Evolutionary conservation across 2,329 filamentous ascomycete genomes (phyloP), one percentile per base, ranked within the genome.

Genomic region (Trichoderma citrinoviride): DNA sequence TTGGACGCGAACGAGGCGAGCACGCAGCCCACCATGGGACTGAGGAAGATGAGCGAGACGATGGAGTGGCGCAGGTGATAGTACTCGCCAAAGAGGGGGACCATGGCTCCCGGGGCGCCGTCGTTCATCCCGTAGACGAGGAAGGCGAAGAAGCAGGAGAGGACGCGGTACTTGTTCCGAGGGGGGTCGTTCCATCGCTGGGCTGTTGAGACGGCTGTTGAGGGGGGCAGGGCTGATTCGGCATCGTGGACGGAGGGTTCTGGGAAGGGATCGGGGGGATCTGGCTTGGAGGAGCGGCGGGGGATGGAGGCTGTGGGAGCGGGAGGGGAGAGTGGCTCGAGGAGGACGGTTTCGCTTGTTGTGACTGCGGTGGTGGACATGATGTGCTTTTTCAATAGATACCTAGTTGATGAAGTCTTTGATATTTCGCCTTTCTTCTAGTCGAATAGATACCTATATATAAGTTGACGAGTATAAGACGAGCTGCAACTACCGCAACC

Each of bases 31-130:
- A 77, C 58, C 2, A 80, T 78, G 0, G 73, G 73, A 1, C 75
- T 74, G 3, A 82, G 73, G 65, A 83, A 83, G 19, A 82, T 72
- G 7, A 79, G 71, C 1, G 80, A 82, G 0, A 81, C 79, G 19
- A 75, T 73, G 1, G 78, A 69, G 52, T 83, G 80, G 5, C 72
- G 74, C 3, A 83, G 73, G 25, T 67, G 33, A 67, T 82, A 83
- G 62, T 80, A 72, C 12, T 43, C 61, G 56, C 68, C 69, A 19
- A 74, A 66, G 65, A 72, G 63, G 5, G 67, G 65, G 14, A 65
- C 57, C 64, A 65, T 65, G 43, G 64, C 64, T 12, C 64, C 64
- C 0, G 52, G 49, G 0, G 64, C 49, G 43, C 64, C 64, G 17
- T 65, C 64, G 10, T 65, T 62, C 58, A 63, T 57, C 37, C 64